A percentile compares a stretch with the other conserved stretches of the same genome.
Conservation (phyloP, 345 rosid species). For the Salix udensis region DNA sequence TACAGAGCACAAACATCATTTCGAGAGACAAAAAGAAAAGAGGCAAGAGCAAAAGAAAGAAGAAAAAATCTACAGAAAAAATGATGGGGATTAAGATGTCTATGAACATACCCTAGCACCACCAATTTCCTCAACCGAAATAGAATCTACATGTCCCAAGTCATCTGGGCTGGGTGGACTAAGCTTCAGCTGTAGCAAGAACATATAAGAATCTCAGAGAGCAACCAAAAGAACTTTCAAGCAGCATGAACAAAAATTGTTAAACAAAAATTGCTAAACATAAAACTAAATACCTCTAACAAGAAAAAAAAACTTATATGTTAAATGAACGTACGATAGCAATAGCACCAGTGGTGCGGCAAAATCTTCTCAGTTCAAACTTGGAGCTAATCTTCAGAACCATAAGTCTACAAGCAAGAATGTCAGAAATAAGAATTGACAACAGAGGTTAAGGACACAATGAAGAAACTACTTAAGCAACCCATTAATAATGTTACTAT, state of each 20-base stretch:
- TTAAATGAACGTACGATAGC: constrained; percentile 55
- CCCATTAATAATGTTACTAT: not conserved
- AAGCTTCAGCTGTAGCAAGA: constrained; percentile 71
- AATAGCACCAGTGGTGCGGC: constrained; percentile 86
- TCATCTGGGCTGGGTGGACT: constrained; percentile 83
- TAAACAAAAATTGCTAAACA: not conserved
- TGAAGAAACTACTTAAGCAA: not conserved
- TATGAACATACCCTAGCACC: constrained; percentile 75
- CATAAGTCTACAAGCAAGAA: constrained; percentile 65
- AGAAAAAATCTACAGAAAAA: not conserved
- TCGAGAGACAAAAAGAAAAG: not conserved
- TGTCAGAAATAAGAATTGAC: constrained; percentile 8
- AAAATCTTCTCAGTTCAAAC: constrained; percentile 90
- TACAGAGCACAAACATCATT: not conserved
- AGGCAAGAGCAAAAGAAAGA: not conserved
- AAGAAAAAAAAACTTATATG: not conserved
- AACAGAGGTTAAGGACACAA: not conserved
- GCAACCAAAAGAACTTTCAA: constrained; percentile 4
- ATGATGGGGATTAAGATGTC: not conserved
- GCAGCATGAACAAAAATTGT: constrained; percentile 1
- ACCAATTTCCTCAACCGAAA: constrained; percentile 96
- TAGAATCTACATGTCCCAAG: constrained; percentile 80
- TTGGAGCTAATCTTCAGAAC: constrained; percentile 96
- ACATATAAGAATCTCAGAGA: constrained; percentile 6
- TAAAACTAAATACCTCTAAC: not conserved